Evolutionary conservation across 352 stramenopile genomes (phyloP), one percentile per base, ranked within the genome.

Genomic region (Globisporangium cederbergense): DNA sequence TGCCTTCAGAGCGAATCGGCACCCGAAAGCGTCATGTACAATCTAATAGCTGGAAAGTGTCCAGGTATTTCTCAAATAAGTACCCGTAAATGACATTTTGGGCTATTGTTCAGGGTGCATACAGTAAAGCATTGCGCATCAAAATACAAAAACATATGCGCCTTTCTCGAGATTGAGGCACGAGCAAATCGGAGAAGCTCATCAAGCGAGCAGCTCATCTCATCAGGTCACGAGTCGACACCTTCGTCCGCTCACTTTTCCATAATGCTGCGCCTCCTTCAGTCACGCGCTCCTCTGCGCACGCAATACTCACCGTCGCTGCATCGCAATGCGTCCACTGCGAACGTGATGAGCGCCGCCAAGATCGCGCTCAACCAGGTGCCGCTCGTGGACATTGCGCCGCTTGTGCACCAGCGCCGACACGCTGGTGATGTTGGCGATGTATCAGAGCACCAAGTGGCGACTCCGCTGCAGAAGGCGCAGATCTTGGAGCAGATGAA

Each of bases 321-420:
- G 56, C 30, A 43, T 18, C n/a, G 42, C 36, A 25, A 42, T 40
- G 38, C 61, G 46, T 57, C 58, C 16, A 28, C 70, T 20, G 46
- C 66, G 13, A 34, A 57, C 8, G 78, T 78, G 18, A 87, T 91
- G 79, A 74, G 59, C 11, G 82, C 82, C 36, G 60, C 66, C 11
- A 84, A 85, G 61, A 68, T 89, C 45, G 75, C 73, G 38, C 67
- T 74, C 38, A 66, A 77, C 42, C 64, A 81, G 38, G 64, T 93
- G 49, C 84, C 84, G 53, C 73, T 93, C 49, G 81, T 93, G 30
- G 75, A 93, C 57, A 81, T 93, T 10, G 68, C 77, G 28, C 80
- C 82, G 42, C 65, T 93, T 22, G 66, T 93, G 54, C 62, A 72
- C 5, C 65, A 71, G 42, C 58, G 58, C 14, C 52, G 22, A 54